Percentiles rank a stretch among this genome's conserved stretches.
phyloP scores from a whole-genome alignment of 192 early-diverging fungal genomes.

The Gorgonomyces haynaldii region DNA sequence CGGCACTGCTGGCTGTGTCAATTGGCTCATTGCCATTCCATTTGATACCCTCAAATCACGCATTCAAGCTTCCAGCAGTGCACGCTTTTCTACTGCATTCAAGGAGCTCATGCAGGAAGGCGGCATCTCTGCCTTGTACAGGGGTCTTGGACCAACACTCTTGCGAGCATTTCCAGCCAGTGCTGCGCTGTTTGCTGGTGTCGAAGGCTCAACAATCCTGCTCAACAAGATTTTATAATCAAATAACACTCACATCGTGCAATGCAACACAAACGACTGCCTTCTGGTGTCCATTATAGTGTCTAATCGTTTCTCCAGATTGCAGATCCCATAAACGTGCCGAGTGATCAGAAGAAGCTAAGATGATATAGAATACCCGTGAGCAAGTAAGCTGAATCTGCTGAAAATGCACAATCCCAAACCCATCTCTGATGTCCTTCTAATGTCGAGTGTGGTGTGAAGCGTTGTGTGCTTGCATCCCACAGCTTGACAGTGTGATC shows the following conservation, averaged over 20 bases:
- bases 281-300: slow-evolving; percentile 85
- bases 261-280: slow-evolving; percentile 77
- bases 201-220: slow-evolving; percentile 47
- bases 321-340: slow-evolving; percentile 73
- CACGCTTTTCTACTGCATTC: slow-evolving; percentile 47
- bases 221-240: slow-evolving; percentile 12
- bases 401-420: slow-evolving; percentile 85
- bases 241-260: slow-evolving; percentile 54
- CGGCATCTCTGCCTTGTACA: slow-evolving; percentile 54
- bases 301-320: slow-evolving; percentile 64
- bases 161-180: slow-evolving; percentile 71
- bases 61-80: slow-evolving; percentile 50
- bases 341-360: slow-evolving; percentile 72
- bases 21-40: slow-evolving; percentile 78
- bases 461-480: slow-evolving; percentile 35
- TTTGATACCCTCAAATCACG: slow-evolving; percentile 74
- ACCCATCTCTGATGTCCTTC: slow-evolving; percentile 81
- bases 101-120: slow-evolving; percentile 49
- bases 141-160: slow-evolving; percentile 77
- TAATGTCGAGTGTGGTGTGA: slow-evolving; percentile 61
- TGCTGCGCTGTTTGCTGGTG: slow-evolving; percentile 60
- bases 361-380: slow-evolving; percentile 35
- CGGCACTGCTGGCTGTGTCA: slow-evolving; percentile 47
- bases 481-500: slow-evolving; percentile 83
- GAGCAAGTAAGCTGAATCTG: slow-evolving; percentile 82